A percentile compares a stretch with the other conserved stretches of the same genome.
These are phyloP conservation scores for Saccharomyces hybrid DNA, from an alignment of 1,139 yeast species.

Conservation along the genomic window DNA sequence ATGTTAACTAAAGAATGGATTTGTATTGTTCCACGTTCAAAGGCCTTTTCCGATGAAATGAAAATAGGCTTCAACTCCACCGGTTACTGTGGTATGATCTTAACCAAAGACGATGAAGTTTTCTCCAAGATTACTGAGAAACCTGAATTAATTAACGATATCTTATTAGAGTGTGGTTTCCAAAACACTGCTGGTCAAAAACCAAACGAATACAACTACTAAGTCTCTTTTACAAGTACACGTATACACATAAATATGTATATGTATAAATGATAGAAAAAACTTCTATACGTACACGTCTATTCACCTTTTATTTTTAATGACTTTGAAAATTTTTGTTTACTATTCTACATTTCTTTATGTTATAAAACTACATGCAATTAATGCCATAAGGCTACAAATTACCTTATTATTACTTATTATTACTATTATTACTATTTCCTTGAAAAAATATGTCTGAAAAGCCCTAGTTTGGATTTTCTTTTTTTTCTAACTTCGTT, in stretches of 20 bases:
- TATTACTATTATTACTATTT: neutral
- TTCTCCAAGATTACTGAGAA: constrained; percentile 35
- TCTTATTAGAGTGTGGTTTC: constrained; percentile 58
- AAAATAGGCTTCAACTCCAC: constrained; percentile 67
- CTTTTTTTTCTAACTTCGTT: neutral
- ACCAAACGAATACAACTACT: constrained; percentile 36
- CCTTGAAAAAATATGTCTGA: neutral
- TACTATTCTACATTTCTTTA: neutral
- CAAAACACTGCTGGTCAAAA: constrained; percentile 44
- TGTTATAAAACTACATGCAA: neutral
- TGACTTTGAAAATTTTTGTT: neutral
- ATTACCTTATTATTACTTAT: neutral
- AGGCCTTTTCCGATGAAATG: constrained; percentile 28
- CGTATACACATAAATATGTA: neutral
- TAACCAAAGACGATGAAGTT: constrained; percentile 62
- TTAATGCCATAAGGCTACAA: neutral
- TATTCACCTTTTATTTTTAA: neutral
- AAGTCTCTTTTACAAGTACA: neutral
- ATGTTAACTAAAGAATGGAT: constrained; percentile 76
- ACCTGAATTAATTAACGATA: constrained; percentile 37
- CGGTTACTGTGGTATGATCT: constrained; percentile 70
- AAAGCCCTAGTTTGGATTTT: neutral
- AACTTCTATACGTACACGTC: neutral
- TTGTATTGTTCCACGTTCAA: constrained; percentile 72
- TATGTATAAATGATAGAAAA: neutral